Evolutionary conservation across 2,329 filamentous ascomycete species (phyloP).

Genomic region (Fusarium clavum): DNA sequence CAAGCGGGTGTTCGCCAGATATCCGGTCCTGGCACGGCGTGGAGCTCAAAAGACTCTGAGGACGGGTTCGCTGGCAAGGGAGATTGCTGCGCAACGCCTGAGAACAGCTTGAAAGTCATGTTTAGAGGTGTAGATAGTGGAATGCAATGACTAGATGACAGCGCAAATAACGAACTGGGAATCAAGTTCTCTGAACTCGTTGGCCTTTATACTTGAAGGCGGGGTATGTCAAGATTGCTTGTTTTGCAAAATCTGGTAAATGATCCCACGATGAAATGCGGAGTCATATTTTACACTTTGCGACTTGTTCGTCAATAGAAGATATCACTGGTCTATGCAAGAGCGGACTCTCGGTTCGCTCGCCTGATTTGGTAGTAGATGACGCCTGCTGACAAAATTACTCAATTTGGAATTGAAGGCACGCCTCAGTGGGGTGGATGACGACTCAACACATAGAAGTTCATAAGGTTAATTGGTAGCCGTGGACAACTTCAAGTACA

Average conservation of each 20-base stretch:
- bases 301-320: background rate
- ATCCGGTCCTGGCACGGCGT: background rate
- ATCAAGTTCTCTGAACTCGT: background rate
- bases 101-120: background rate
- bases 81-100: background rate
- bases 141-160: background rate
- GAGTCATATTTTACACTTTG: background rate
- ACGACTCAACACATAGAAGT: background rate
- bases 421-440: background rate
- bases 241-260: background rate
- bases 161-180: rapidly evolving
- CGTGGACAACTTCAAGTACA: background rate
- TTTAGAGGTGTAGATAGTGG: background rate
- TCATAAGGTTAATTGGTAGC: too few species aligned
- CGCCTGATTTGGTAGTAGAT: background rate
- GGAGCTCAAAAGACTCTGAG: background rate
- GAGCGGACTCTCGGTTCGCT: background rate
- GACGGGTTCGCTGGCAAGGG: background rate
- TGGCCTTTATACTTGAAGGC: background rate
- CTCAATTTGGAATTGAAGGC: background rate
- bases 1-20: constrained; percentile 8
- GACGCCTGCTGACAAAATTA: background rate
- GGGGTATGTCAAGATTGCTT: background rate
- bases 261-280: background rate
- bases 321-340: background rate